Evolutionary conservation across 1,139 yeast species (phyloP).

Genomic region (Petasospora rhodanensis): DNA sequence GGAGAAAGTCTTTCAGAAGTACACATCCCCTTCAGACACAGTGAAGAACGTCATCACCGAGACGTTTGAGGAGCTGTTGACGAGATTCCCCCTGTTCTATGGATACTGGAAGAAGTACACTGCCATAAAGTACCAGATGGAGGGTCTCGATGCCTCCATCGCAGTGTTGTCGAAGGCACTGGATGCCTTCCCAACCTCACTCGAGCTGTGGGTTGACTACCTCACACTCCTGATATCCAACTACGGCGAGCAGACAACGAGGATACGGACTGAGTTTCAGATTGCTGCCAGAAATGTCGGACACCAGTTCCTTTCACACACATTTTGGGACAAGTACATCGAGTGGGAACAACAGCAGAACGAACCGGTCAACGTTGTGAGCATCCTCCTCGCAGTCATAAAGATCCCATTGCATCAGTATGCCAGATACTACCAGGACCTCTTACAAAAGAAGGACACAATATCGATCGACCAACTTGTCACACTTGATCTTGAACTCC

Average conservation of each 20-base stretch:
- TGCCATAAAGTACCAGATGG: conserved; percentile 47
- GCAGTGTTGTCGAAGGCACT: conserved; percentile 43
- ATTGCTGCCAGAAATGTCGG: conserved; percentile 44
- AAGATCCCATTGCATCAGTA: conserved; percentile 65
- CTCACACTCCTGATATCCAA: conserved; percentile 45
- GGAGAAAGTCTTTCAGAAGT: conserved; percentile 30
- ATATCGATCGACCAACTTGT: conserved; percentile 33
- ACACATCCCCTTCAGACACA: conserved; percentile 29
- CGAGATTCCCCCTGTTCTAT: conserved; percentile 51
- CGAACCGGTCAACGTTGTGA: conserved; percentile 28
- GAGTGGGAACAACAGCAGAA: conserved; percentile 38
- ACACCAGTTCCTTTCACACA: conserved; percentile 53
- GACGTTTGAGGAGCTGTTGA: conserved; percentile 38
- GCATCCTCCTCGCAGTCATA: conserved; percentile 40
- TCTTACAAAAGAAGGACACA: conserved; percentile 35
- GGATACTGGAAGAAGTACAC: conserved; percentile 60
- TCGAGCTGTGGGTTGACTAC: conserved; percentile 68
- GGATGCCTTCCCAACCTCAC: conserved; percentile 46
- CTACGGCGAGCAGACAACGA: conserved; percentile 25
- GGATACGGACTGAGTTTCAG: conserved; percentile 37
- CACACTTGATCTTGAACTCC: conserved; percentile 20
- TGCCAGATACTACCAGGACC: conserved; percentile 55
- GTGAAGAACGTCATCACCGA: conserved; percentile 28
- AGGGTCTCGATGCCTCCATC: conserved; percentile 49
- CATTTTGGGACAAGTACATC: conserved; percentile 61